Evolutionary conservation across 2,329 filamentous ascomycete species (phyloP).

Genomic region (Didymosphaeria variabile): DNA sequence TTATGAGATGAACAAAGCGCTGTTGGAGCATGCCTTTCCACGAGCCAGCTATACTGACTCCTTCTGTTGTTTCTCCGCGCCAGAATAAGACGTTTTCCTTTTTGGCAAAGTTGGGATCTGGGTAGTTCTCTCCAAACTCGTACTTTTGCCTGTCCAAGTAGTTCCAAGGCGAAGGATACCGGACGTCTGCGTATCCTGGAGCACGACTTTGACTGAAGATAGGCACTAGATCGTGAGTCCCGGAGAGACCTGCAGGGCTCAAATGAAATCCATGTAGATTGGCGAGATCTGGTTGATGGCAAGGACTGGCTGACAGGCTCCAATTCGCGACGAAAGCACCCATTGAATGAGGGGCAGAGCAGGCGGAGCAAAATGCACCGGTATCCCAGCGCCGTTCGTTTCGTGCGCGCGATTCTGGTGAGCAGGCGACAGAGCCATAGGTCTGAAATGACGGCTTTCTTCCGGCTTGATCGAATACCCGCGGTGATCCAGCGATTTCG

Average conservation of each 20-base stretch:
- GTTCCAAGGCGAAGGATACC: constrained; percentile 73
- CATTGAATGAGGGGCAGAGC: constrained; percentile 70
- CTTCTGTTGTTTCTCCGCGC: constrained; percentile 72
- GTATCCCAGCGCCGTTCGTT: constrained; percentile 70
- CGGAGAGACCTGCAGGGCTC: constrained; percentile 68
- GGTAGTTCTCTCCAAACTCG: constrained; percentile 59
- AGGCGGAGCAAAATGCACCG: constrained; percentile 70
- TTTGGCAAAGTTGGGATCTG: constrained; percentile 64
- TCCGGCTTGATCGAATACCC: constrained; percentile 46
- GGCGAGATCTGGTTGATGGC: constrained; percentile 79
- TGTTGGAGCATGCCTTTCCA: constrained; percentile 76
- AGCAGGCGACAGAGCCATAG: constrained; percentile 64
- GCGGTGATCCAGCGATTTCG: constrained; percentile 31
- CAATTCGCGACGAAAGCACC: constrained; percentile 74
- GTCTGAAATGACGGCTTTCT: constrained; percentile 52
- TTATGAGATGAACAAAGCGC: constrained; percentile 72
- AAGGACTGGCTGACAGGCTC: constrained; percentile 71
- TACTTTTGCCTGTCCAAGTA: constrained; percentile 67
- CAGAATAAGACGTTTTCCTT: constrained; percentile 76
- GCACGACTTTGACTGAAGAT: constrained; percentile 80
- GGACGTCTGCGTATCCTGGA: constrained; percentile 76
- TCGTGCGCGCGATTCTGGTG: constrained; percentile 68
- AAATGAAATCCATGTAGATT: constrained; percentile 78
- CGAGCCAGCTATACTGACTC: constrained; percentile 59
- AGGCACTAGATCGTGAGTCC: constrained; percentile 72